A percentile compares a stretch with the other conserved stretches of the same genome.
These are phyloP conservation scores for Moesziomyces sp. DNA, from an alignment of 1,284 basidiomycete species.

Conservation along the genomic window DNA sequence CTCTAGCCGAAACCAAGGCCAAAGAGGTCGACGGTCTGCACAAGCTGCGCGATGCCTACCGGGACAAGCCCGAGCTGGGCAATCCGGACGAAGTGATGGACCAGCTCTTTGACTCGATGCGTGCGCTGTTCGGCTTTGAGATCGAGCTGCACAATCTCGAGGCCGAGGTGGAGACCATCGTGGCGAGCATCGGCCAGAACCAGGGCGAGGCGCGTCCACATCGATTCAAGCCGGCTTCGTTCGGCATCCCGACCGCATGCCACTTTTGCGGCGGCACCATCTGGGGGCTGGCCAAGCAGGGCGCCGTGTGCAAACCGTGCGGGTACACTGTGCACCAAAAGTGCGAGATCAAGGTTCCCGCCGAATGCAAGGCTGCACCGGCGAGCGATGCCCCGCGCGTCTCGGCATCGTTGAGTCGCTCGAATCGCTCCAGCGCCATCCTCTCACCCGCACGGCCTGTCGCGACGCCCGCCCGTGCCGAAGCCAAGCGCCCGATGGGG, in stretches of 20 bases:
- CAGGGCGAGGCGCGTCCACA: constrained; percentile 49
- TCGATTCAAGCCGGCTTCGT: constrained; percentile 54
- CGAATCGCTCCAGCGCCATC: constrained; percentile 21
- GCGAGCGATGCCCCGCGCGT: constrained; percentile 1
- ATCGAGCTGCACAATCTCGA: constrained; percentile 37
- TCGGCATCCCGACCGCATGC: constrained; percentile 56
- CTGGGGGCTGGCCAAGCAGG: constrained; percentile 54
- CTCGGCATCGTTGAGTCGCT: constrained; percentile 3
- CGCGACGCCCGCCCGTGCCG: too few relatives aligned
- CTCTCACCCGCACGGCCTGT: background rate
- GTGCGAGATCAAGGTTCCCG: constrained; percentile 60
- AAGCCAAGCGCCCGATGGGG: constrained; percentile 3
- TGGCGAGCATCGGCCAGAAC: constrained; percentile 40
- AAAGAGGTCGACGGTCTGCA: constrained; percentile 48
- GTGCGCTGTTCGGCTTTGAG: constrained; percentile 32
- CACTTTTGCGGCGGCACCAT: constrained; percentile 52
- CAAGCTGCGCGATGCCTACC: constrained; percentile 51
- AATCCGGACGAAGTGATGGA: constrained; percentile 54
- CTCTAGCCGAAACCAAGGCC: constrained; percentile 33
- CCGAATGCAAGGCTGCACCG: constrained; percentile 50
- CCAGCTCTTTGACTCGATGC: constrained; percentile 46
- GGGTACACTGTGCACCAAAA: constrained; percentile 56
- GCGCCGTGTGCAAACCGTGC: constrained; percentile 54
- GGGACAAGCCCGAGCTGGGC: constrained; percentile 37
- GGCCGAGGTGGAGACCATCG: constrained; percentile 43